phyloP scores from a whole-genome alignment of 257 asterid genomes.

The Fraxinus pennsylvanica region DNA sequence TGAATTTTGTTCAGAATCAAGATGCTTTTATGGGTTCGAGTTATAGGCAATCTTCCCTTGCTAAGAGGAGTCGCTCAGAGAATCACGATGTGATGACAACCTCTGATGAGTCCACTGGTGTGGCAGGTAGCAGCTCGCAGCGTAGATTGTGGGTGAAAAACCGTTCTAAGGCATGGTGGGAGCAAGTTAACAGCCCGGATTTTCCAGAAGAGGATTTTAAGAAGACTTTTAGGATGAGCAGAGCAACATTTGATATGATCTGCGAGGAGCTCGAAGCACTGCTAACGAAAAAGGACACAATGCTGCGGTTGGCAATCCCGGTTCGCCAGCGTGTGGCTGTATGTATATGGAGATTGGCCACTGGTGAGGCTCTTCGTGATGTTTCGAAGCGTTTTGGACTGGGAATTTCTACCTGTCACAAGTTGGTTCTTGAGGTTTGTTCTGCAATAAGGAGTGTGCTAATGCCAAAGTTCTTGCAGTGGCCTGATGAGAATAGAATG shows the following conservation, averaged over 20 bases:
- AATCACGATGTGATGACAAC: conserved; percentile 7
- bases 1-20: conserved; percentile 1
- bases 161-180: not conserved
- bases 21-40: not conserved
- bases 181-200: not conserved
- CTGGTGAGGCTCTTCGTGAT: conserved; percentile 11
- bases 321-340: conserved; percentile 10
- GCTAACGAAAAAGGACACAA: not conserved
- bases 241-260: not conserved
- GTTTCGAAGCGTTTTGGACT: conserved; percentile 6
- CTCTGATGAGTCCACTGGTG: not conserved
- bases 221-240: not conserved
- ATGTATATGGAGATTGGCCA: conserved; percentile 11
- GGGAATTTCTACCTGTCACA: conserved; percentile 13
- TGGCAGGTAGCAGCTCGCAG: not conserved
- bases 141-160: not conserved
- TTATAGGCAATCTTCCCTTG: conserved; percentile 20
- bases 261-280: not conserved
- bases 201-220: not conserved
- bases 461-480: conserved; percentile 3
- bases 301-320: conserved; percentile 3
- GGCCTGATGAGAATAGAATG: conserved; percentile 2
- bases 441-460: not conserved
- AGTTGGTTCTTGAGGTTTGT: conserved; percentile 4
- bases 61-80: conserved; percentile 34